A percentile compares a stretch with the other conserved stretches of the same genome.
Conservation (phyloP, 805 yeast species). For the Wickerhamiella spandovensis region DNA sequence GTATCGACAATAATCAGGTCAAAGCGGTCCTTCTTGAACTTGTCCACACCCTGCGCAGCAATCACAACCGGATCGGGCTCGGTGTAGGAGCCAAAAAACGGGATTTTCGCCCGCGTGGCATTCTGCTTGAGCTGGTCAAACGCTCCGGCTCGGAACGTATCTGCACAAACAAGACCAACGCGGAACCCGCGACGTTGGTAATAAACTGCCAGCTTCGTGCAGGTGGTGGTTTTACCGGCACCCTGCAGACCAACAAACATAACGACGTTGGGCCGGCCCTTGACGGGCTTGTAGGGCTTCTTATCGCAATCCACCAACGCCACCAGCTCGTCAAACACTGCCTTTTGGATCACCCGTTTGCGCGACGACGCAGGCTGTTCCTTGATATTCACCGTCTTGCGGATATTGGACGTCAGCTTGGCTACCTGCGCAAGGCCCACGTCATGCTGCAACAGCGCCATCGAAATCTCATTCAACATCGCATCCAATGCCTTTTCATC, state of each 20-base stretch:
- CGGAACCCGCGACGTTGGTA: constrained; percentile 88
- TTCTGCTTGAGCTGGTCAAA: constrained; percentile 96
- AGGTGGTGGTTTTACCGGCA: constrained; percentile 96
- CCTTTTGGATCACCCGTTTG: constrained; percentile 72
- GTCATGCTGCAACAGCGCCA: constrained; percentile 86
- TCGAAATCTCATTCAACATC: constrained; percentile 77
- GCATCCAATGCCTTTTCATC: constrained; percentile 52
- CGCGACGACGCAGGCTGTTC: constrained; percentile 50
- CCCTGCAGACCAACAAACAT: constrained; percentile 99
- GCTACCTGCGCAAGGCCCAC: constrained; percentile 81
- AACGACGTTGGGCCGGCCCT: constrained; percentile 63
- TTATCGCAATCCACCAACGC: constrained; percentile 58
- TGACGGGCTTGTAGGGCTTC: constrained; percentile 68
- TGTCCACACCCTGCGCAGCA: constrained; percentile 80
- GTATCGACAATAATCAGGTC: constrained; percentile 94
- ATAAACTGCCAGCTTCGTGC: constrained; percentile 91
- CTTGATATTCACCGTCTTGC: constrained; percentile 38
- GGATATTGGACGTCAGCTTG: constrained; percentile 58
- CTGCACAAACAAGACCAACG: constrained; percentile 96
- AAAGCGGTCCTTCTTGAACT: constrained; percentile 80
- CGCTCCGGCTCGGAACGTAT: constrained; percentile 98
- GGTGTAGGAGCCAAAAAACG: constrained; percentile 87
- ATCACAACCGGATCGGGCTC: constrained; percentile 93
- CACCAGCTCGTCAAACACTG: constrained; percentile 87
- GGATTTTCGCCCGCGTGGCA: constrained; percentile 88